A percentile compares a stretch with the other conserved stretches of the same genome.
Conservation (phyloP, 192 early-diverging fungal species). For the Coemansia sp. region DNA sequence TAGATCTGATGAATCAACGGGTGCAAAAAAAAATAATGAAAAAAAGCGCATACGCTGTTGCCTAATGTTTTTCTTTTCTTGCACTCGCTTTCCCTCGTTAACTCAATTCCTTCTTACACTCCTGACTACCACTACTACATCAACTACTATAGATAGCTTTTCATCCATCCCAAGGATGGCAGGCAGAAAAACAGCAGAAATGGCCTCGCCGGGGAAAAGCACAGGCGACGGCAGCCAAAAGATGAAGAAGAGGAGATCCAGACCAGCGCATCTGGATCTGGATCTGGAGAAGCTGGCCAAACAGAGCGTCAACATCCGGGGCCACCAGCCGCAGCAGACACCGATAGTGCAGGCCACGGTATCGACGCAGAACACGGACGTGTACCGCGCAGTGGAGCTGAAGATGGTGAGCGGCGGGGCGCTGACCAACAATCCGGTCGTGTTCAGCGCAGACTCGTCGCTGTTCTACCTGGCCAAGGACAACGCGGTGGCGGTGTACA, state of each 20-base stretch:
- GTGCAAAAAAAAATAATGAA: no score
- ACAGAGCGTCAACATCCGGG: constrained; percentile 8
- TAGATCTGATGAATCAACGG: no score
- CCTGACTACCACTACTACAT: no score
- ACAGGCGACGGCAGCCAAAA: background rate
- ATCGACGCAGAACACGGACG: constrained; percentile 21
- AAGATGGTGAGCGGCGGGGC: constrained; percentile 45
- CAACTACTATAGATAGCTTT: no score
- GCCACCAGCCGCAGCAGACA: constrained; percentile 12
- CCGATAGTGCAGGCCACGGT: constrained; percentile 29
- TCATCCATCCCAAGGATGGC: background rate
- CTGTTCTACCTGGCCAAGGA: constrained; percentile 49
- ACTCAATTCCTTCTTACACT: no score
- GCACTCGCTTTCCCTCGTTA: no score
- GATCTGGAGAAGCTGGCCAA: constrained; percentile 5
- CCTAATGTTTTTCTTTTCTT: no score
- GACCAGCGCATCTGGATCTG: constrained; percentile 24
- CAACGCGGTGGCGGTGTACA: constrained; percentile 47
- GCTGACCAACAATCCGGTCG: constrained; percentile 35
- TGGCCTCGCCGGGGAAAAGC: background rate
- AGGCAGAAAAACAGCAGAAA: background rate
- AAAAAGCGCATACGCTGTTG: no score
- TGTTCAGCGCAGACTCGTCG: constrained; percentile 52
- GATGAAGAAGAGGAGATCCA: constrained; percentile 4
- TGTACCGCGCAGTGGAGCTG: constrained; percentile 28